Conservation (phyloP, 108 stramenopile genomes). For the Schizochytrium sp. region DNA sequence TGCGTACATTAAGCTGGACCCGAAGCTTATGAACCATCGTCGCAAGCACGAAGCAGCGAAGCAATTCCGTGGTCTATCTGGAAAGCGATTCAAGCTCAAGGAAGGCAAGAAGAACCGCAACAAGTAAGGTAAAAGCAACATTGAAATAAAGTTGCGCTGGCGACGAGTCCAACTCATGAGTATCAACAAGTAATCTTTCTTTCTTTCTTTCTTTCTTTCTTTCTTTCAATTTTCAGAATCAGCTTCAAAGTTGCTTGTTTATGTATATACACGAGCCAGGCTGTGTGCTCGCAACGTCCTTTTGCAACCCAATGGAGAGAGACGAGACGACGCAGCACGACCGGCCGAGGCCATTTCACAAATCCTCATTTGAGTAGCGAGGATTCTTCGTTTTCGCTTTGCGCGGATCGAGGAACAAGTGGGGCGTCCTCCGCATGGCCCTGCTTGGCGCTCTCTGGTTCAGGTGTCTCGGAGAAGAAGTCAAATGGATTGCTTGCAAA, state of each 20-base stretch:
- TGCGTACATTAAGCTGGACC: slow-evolving; percentile 43
- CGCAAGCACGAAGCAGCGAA: background rate
- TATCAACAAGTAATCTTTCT: too few relatives aligned
- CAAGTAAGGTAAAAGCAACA: background rate
- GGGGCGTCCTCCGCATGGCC: background rate
- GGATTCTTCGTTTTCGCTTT: too few relatives aligned
- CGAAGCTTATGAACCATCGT: slow-evolving; percentile 25
- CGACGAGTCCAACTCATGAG: too few relatives aligned
- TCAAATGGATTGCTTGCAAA: background rate
- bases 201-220: too few relatives aligned
- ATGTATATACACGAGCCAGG: too few relatives aligned
- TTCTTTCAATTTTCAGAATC: too few relatives aligned
- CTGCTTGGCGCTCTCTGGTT: background rate
- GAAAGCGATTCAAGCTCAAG: background rate
- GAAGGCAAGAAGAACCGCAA: background rate
- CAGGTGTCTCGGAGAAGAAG: background rate
- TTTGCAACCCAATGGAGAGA: too few relatives aligned
- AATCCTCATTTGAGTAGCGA: too few relatives aligned
- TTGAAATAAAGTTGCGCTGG: background rate
- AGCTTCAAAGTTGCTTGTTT: too few relatives aligned
- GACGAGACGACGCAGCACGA: too few relatives aligned
- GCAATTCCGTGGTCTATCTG: background rate
- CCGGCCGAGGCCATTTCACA: too few relatives aligned
- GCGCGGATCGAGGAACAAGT: background rate
- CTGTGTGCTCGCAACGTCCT: too few relatives aligned